Base-by-base conservation (phyloP, 2,329 filamentous ascomycete genomes). In the Cytospora chrysosperma region DNA sequence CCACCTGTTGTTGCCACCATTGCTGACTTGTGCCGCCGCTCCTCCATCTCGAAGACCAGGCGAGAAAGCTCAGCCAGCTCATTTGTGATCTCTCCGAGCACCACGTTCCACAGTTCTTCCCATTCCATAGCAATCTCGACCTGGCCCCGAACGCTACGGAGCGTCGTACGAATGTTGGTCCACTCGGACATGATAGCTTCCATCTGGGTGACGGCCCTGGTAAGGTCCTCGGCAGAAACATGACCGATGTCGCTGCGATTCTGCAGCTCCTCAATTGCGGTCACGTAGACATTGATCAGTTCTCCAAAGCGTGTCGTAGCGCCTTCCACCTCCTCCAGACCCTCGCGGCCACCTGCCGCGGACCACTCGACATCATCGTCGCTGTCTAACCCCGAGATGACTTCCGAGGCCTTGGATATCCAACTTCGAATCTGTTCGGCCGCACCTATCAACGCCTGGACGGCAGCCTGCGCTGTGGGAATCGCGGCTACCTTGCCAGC, bases 331-430 rank as follows among this genome's bases (percentile, higher is more conserved):
- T 90, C 88, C 57, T 88, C 88, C 40, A 94, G 80, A 2, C 91
- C 91, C 75, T 94, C 91, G 66, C 90, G 83, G 2, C 95, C 95
- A 59, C 92, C 95, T 8, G 86, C 86, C 1, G 93, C 94, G 2
- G 95, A 93, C 95, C 95, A 99, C 75, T 98, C 94, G 19, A 98
- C 93, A 73, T 99, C 95, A 74, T 98, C 95, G 67, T 98, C 94
- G 59, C 93, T 93, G 74, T 98, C 93, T 50, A 99, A 80, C 6
- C 93, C 93, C 61, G 86, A 85, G 59, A 99, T 87, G 34, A 98
- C 93, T 70, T 96, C 92, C 0, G 89, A 89, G 0, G 94, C 94
- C 75, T 97, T 97, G 67, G 85, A 85, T 72, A 97, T 97, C 95
- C 95, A 99, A 71, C 90, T 89, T 67, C 90, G 85, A 68, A 99